Conservation (phyloP, 768 basidiomycete species). For the Phylloporus sp. region DNA sequence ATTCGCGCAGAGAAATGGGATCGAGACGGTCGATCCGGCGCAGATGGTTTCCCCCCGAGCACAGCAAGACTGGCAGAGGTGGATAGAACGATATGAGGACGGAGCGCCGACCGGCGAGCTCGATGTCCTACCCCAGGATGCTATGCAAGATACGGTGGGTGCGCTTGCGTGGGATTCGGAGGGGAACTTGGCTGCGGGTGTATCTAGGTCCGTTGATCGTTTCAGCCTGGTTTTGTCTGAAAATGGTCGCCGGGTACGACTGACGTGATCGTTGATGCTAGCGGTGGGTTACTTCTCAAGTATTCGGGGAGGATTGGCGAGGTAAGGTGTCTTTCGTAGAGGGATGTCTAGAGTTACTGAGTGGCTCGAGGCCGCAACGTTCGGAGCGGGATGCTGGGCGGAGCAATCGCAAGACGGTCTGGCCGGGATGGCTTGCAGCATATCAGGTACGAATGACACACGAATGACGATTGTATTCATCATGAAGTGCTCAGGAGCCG, state of each 20-base stretch:
- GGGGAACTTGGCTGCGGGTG: constrained; percentile 58
- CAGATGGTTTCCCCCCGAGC: constrained; percentile 49
- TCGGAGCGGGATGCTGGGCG: constrained; percentile 77
- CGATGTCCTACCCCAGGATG: constrained; percentile 21
- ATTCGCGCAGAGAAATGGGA: constrained; percentile 41
- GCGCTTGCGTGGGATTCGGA: constrained; percentile 53
- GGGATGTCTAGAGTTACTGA: neutral
- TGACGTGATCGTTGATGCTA: constrained; percentile 27
- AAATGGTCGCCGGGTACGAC: neutral
- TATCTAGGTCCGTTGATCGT: constrained; percentile 52
- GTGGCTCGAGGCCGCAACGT: constrained; percentile 53
- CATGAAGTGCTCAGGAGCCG: constrained; percentile 46
- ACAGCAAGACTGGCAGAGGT: constrained; percentile 50
- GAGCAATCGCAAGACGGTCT: constrained; percentile 26
- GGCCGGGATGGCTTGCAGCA: constrained; percentile 57
- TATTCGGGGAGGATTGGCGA: constrained; percentile 70
- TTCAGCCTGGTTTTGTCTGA: too few relatives aligned
- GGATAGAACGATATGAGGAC: constrained; percentile 44
- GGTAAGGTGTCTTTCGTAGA: constrained; percentile 32
- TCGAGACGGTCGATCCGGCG: constrained; percentile 38
- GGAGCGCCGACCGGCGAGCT: constrained; percentile 6
- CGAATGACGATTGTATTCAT: neutral
- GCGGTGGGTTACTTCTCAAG: constrained; percentile 79
- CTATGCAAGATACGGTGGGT: constrained; percentile 75
- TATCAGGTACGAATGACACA: constrained; percentile 41